Evolutionary conservation across 768 basidiomycete species (phyloP), one percentile per base, ranked within the genome.

Genomic region (Goffeauzyma gilvescens): DNA sequence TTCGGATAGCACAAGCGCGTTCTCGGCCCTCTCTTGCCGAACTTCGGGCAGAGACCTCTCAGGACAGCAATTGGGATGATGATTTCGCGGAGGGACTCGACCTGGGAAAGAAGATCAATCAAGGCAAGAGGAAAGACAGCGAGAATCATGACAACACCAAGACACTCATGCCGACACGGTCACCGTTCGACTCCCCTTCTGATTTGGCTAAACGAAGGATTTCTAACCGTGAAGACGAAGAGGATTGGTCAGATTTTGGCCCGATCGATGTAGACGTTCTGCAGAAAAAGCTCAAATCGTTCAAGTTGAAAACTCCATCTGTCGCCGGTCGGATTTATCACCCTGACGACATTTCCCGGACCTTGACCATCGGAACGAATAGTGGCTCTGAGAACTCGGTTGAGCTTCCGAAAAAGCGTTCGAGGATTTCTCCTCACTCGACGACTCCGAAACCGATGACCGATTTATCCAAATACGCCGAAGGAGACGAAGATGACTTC

Each of bases 401-500:
- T 32, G 18, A 21, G 24, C 20, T 31, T 23, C 10, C 13, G 21
- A 8, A 20, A 31, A 23, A 41, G 40, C 18, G 20, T 32, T 17
- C 30, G n/a, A n/a, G n/a, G n/a, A n/a, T n/a, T n/a, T n/a, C n/a
- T n/a, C n/a, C n/a, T n/a, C n/a, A n/a, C n/a, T n/a, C n/a, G n/a
- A n/a, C n/a, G n/a, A n/a, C n/a, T n/a, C n/a, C n/a, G n/a, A n/a
- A n/a, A n/a, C n/a, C n/a, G n/a, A n/a, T n/a, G n/a, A n/a, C n/a
- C n/a, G n/a, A n/a, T n/a, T n/a, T n/a, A n/a, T n/a, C n/a, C n/a
- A n/a, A n/a, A n/a, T n/a, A n/a, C n/a, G 81, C 75, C 4, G 78
- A 95, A 55, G 85, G 95, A 58, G 96, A 93, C 55, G 85, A 90
- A 35, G 90, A 93, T 60, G 77, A 95, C 8, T 90, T 96, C 62